Evolutionary conservation across 2,329 filamentous ascomycete genomes (phyloP).

Genomic region (Diplodia mutila): DNA sequence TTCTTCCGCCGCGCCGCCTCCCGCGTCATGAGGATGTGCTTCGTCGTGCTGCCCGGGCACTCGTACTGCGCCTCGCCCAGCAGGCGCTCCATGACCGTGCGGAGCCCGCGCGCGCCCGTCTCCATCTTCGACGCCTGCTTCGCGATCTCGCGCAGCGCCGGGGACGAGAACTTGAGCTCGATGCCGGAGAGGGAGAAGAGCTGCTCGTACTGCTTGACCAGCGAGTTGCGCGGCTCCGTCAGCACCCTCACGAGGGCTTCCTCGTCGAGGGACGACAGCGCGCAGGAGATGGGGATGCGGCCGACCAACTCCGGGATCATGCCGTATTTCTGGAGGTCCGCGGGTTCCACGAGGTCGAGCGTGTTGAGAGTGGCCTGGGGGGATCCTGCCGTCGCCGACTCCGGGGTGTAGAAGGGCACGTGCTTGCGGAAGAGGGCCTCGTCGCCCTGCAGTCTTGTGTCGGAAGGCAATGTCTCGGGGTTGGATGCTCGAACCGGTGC

Average conservation of each 20-base stretch:
- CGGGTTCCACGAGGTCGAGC: slow-evolving; percentile 73
- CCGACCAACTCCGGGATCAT: slow-evolving; percentile 96
- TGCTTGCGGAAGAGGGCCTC: slow-evolving; percentile 62
- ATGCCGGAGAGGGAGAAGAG: slow-evolving; percentile 80
- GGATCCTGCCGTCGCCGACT: slow-evolving; percentile 31
- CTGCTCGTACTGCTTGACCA: slow-evolving; percentile 85
- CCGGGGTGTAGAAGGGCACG: slow-evolving; percentile 57
- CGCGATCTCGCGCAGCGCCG: slow-evolving; percentile 80
- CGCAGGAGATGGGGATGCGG: slow-evolving; percentile 88
- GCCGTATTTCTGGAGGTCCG: slow-evolving; percentile 80
- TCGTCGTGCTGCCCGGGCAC: slow-evolving; percentile 50
- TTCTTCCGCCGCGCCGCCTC: slow-evolving; percentile 49
- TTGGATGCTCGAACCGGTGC: slow-evolving; percentile 69
- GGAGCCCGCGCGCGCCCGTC: slow-evolving; percentile 65
- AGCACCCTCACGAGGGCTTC: slow-evolving; percentile 79
- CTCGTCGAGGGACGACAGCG: slow-evolving; percentile 74
- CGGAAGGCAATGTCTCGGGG: slow-evolving; percentile 55
- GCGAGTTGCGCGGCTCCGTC: slow-evolving; percentile 86
- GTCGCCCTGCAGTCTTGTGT: slow-evolving; percentile 64
- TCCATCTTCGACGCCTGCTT: slow-evolving; percentile 68
- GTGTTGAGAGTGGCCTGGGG: slow-evolving; percentile 53
- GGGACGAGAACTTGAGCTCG: slow-evolving; percentile 79
- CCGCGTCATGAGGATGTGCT: slow-evolving; percentile 52
- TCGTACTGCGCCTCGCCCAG: slow-evolving; percentile 54
- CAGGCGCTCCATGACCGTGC: slow-evolving; percentile 53